These are phyloP conservation scores for Solanum corneliomulleri DNA, from an alignment of 257 asterid species.

Conservation along the genomic window DNA sequence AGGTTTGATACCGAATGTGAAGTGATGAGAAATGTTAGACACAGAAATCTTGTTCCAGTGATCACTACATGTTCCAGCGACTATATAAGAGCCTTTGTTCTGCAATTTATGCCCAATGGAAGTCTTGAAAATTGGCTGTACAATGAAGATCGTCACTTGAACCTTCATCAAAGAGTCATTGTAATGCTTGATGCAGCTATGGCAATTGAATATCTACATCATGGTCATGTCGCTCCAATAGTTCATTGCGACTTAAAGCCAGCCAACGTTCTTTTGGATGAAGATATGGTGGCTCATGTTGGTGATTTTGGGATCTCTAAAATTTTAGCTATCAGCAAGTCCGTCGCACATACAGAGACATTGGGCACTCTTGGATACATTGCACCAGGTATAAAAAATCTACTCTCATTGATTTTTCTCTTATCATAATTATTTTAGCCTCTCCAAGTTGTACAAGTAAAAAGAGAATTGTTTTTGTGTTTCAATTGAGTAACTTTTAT, in stretches of 20 bases:
- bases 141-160: neutral
- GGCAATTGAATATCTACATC: neutral
- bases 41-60: neutral
- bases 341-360: neutral
- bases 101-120: neutral
- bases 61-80: neutral
- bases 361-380: neutral
- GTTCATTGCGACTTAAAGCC: neutral
- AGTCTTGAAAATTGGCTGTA: neutral
- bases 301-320: neutral
- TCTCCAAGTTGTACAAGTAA: neutral
- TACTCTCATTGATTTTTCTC: neutral
- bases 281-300: neutral
- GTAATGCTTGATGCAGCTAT: neutral
- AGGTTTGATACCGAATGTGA: neutral
- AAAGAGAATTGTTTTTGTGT: too few species aligned
- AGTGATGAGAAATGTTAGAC: neutral
- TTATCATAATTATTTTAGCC: neutral
- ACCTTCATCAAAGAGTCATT: neutral
- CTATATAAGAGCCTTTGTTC: neutral
- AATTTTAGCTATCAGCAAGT: neutral
- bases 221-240: neutral
- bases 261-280: neutral
- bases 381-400: neutral
- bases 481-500: neutral